Evolutionary conservation across 129 eudicot species (phyloP).

Genomic region (Artemisia annua): DNA sequence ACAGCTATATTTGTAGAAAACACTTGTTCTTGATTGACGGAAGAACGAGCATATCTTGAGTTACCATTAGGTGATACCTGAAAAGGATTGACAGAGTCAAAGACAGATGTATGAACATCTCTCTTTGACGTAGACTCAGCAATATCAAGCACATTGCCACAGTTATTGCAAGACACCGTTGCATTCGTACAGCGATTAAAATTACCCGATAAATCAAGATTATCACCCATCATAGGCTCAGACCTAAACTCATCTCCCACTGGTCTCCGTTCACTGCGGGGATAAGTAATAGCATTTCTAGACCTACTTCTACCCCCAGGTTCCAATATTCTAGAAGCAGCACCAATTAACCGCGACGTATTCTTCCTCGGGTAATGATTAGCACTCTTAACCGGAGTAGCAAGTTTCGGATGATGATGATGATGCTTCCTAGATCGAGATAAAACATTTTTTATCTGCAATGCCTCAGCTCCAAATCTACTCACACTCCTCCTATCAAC

Average conservation of each 20-base stretch:
- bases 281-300: slow-evolving; percentile 52
- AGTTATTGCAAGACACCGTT: slow-evolving; percentile 48
- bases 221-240: slow-evolving; percentile 31
- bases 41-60: slow-evolving; percentile 27
- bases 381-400: slow-evolving; percentile 65
- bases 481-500: slow-evolving; percentile 47
- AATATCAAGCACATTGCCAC: slow-evolving; percentile 48
- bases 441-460: slow-evolving; percentile 63
- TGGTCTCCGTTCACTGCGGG: slow-evolving; percentile 25
- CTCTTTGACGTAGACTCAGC: slow-evolving; percentile 27
- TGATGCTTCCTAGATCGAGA: slow-evolving; percentile 66
- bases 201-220: slow-evolving; percentile 24
- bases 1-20: background rate
- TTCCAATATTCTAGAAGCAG: slow-evolving; percentile 78
- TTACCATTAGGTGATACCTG: slow-evolving; percentile 31
- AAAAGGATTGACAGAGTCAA: slow-evolving; percentile 26
- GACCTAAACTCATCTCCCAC: slow-evolving; percentile 5
- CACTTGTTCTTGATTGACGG: slow-evolving; percentile 32
- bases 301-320: slow-evolving; percentile 62
- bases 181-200: background rate
- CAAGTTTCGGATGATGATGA: slow-evolving; percentile 47
- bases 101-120: slow-evolving; percentile 29
- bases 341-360: slow-evolving; percentile 63
- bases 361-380: slow-evolving; percentile 44
- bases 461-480: slow-evolving; percentile 66